These are phyloP conservation scores for Boletellus emodensis DNA, from an alignment of 768 basidiomycete species.

Conservation along the genomic window DNA sequence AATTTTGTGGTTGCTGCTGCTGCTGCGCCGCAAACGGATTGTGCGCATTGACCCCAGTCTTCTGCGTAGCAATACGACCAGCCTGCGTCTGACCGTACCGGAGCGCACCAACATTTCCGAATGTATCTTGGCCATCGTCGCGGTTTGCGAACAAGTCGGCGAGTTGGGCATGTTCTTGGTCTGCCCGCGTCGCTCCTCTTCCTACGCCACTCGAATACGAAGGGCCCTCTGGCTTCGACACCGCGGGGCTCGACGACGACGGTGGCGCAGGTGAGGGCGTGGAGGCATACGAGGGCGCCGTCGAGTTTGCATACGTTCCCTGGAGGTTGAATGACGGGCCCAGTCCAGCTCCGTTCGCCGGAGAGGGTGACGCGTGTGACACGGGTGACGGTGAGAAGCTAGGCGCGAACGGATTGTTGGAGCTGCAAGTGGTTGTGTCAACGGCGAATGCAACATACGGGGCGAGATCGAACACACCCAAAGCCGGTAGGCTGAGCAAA, in stretches of 20 bases:
- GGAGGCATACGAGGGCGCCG: constrained; percentile 28
- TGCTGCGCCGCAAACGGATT: constrained; percentile 60
- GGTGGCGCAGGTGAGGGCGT: constrained; percentile 42
- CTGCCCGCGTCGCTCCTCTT: constrained; percentile 41
- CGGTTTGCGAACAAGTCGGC: constrained; percentile 81
- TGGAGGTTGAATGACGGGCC: constrained; percentile 62
- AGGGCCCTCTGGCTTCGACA: constrained; percentile 35
- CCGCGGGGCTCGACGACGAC: constrained; percentile 33
- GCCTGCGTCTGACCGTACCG: constrained; percentile 66
- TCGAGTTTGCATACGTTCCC: constrained; percentile 59
- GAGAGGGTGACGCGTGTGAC: constrained; percentile 33
- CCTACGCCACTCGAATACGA: constrained; percentile 11
- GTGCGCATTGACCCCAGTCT: constrained; percentile 44
- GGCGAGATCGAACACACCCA: constrained; percentile 43
- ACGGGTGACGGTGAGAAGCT: constrained; percentile 29
- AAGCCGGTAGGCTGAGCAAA: constrained; percentile 71
- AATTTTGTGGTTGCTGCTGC: constrained; percentile 49
- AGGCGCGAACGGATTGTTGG: constrained; percentile 93
- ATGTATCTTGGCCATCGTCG: constrained; percentile 93
- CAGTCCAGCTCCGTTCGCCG: constrained; percentile 28
- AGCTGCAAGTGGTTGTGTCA: constrained; percentile 45
- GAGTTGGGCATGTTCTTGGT: constrained; percentile 71
- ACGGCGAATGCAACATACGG: constrained; percentile 3
- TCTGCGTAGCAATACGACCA: constrained; percentile 44
- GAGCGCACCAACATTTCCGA: constrained; percentile 81